Base-by-base conservation (phyloP, 129 eudicot genomes). In the Erigeron canadensis region DNA sequence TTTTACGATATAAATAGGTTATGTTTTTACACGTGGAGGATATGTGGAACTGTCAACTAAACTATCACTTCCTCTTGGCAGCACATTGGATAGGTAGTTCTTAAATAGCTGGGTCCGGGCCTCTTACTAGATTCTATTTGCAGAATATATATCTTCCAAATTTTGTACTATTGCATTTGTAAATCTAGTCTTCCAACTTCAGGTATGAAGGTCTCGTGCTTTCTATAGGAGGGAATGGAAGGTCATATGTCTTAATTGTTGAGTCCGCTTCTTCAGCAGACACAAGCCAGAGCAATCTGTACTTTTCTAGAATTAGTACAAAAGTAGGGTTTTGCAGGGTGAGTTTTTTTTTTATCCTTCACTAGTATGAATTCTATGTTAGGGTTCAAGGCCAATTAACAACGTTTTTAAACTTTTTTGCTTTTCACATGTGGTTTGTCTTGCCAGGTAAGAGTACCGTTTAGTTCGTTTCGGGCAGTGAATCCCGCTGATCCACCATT, bases 261-360 rank as follows among this genome's bases (percentile, higher is more conserved):
- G 93, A 94, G 84, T 77, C 96, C 15, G 97, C 96, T 74, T 84
- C 97, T 75, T 65, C 83, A 75, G 83, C 82, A 54, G 91, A 89
- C 78, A 65, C 85, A 63, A 48, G 86, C 44, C 87, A 89, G 78
- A 89, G 89, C 81, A 89, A 64, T 77, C 71, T 76, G 68, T 89
- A 94, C 71, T 94, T 87, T 73, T 63, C 95, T 34, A 79, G 98
- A 79, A 77, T 94, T 71, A 94, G 83, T 85, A 94, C 98, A 68
- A 94, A 94, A 94, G 90, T 80, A 50, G 98, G 98, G 62, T 94
- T 89, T 78, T 94, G 98, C 86, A 82, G 98, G 90, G 96, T 93
- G 74, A 79, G 90, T 46, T 51, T 62, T 70, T n/a, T n/a, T n/a
- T 54, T 72, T 16, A 45, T 57, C 60, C 10, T 71, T 19, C 8